Conservation (phyloP, 1,139 yeast species). For the Yamadazyma friedrichii region DNA sequence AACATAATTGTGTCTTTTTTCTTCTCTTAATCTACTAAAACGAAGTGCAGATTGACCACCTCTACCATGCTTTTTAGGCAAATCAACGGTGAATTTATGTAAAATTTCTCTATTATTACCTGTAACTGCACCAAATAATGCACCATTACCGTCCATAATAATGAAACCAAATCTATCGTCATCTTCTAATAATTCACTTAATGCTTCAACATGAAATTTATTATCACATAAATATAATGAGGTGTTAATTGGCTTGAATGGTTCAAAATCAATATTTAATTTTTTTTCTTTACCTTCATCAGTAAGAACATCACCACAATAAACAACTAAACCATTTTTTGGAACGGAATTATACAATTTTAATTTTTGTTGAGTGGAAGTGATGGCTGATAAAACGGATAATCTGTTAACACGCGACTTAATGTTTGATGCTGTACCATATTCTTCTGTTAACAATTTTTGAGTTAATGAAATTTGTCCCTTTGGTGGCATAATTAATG, state of each 20-base stretch:
- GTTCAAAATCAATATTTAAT: slow-evolving; percentile 92
- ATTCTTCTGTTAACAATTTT: slow-evolving; percentile 95
- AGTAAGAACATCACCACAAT: slow-evolving; percentile 97
- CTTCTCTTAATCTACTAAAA: slow-evolving; percentile 98
- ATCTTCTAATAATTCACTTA: slow-evolving; percentile 87
- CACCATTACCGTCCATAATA: slow-evolving; percentile 99
- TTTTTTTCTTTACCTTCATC: slow-evolving; percentile 97
- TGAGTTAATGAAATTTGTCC: slow-evolving; percentile 87
- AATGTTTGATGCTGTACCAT: slow-evolving; percentile 97
- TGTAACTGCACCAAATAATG: slow-evolving; percentile 90
- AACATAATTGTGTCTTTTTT: slow-evolving; percentile 96
- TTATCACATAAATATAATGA: slow-evolving; percentile 94
- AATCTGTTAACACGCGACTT: slow-evolving; percentile 95
- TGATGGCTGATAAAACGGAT: slow-evolving; percentile 93
- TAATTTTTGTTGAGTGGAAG: slow-evolving; percentile 95
- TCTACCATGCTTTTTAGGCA: slow-evolving; percentile 99
- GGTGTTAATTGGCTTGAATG: slow-evolving; percentile 97
- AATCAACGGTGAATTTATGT: slow-evolving; percentile 94
- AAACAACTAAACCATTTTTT: slow-evolving; percentile 88
- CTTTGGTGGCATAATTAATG: slow-evolving; percentile 91
- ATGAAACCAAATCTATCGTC: slow-evolving; percentile 97
- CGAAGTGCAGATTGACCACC: slow-evolving; percentile 99
- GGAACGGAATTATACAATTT: slow-evolving; percentile 89
- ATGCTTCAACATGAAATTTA: slow-evolving; percentile 96
- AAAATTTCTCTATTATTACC: slow-evolving; percentile 96